Evolutionary conservation across 306 rosid genomes (phyloP).

Genomic region (Morella rubra): DNA sequence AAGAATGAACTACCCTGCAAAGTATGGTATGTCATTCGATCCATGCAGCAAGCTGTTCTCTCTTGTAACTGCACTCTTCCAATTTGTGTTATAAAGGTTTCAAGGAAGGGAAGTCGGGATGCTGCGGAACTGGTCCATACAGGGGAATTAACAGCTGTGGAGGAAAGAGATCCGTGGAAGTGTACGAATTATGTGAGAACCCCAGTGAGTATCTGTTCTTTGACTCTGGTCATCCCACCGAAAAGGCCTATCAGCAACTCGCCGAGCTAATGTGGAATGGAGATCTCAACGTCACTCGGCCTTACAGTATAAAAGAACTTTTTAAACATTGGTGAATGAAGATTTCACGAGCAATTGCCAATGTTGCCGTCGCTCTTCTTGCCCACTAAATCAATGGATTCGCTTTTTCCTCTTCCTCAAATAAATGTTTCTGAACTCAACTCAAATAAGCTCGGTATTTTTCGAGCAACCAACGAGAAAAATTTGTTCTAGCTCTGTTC

Average conservation of each 20-base stretch:
- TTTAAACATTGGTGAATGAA: constrained; percentile 11
- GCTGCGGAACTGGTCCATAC: constrained; percentile 44
- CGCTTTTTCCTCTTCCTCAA: too few relatives aligned
- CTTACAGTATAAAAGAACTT: constrained; percentile 30
- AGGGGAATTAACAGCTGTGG: constrained; percentile 46
- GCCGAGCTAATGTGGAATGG: constrained; percentile 33
- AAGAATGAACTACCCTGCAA: constrained; percentile 37
- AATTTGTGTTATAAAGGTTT: constrained; percentile 22
- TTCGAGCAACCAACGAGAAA: too few relatives aligned
- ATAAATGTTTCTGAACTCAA: too few relatives aligned
- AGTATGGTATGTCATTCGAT: constrained; percentile 33
- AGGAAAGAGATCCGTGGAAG: constrained; percentile 25
- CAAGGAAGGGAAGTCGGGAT: constrained; percentile 36
- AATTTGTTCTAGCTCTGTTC: too few relatives aligned
- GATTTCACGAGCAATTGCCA: too few relatives aligned
- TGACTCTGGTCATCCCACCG: constrained; percentile 39
- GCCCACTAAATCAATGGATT: too few relatives aligned
- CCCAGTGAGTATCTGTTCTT: constrained; percentile 32
- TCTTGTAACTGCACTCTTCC: too few relatives aligned
- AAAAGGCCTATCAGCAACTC: constrained; percentile 27
- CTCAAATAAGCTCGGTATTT: too few relatives aligned
- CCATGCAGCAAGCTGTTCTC: not conserved
- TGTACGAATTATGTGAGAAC: constrained; percentile 29
- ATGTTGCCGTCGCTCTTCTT: too few relatives aligned
- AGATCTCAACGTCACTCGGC: constrained; percentile 10